Evolutionary conservation across 176 grass and related monocot genomes (phyloP), one percentile per base, ranked within the genome.

Genomic region (Thinopyrum elongatum): DNA sequence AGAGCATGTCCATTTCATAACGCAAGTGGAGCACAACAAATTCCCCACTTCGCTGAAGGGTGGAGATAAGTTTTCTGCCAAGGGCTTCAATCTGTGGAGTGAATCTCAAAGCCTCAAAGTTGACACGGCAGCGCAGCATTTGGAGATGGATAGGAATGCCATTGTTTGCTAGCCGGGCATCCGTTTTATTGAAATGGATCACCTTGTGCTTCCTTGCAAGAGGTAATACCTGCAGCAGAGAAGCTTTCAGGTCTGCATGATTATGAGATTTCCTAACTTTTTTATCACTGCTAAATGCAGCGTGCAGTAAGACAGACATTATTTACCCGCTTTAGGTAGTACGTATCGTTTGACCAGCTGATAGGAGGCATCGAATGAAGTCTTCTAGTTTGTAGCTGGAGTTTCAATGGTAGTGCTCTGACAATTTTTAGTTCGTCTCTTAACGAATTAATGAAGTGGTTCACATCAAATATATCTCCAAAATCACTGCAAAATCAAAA

Each of bases 1-100:
- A 84, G 8, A 98, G 92, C 97, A 98, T 98, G 67, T 98, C 97
- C 97, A 98, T 98, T 65, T 98, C 97, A 80, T 98, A 98, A 55
- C 97, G 92, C 55, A 99, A 78, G 82, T 99, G 97, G 73, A 99
- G 94, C 49, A 99, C 97, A 26, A 96, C 90, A 86, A 99, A 99
- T n/a, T 76, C 82, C 31, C 94, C 79, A 80, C 86, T 96, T 88
- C 55, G 90, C 46, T 78, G 87, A 70, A 96, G 86, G 39, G 81
- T 89, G 63, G 90, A 95, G 28, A 99, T 77, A 49, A 99, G 92
- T 84, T 99, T 99, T 80, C 66, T 84, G 60, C 97, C 97, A 21
- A 99, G 88, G 44, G 90, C 84, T 71, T 96, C 97, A 27, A 99
- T 96, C 80, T 95, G 90, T 68, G 92, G 94, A 42, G 92, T 96